Conservation (phyloP, 352 stramenopile genomes). For the Thalassiosira hispida region DNA sequence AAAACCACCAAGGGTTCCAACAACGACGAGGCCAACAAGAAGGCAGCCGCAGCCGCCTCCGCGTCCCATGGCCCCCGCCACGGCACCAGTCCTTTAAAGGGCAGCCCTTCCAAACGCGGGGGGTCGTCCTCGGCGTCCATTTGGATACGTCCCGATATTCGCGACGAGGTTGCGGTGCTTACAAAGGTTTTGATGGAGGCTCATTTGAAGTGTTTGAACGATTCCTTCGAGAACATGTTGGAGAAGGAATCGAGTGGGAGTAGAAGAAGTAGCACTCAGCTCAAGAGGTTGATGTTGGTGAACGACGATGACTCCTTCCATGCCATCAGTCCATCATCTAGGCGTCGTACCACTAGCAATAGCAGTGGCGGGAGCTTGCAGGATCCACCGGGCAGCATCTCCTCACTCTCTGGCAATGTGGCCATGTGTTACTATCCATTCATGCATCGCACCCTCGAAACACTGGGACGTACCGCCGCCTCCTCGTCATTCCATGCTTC, state of each 20-base stretch:
- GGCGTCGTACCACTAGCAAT: not conserved
- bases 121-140: constrained; percentile 5
- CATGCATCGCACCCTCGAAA: constrained; percentile 60
- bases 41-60: not conserved
- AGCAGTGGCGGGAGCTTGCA: not conserved
- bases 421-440: constrained; percentile 52
- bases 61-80: not conserved
- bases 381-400: not conserved
- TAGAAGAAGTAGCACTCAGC: not conserved
- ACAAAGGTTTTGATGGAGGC: constrained; percentile 62
- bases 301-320: constrained; percentile 48
- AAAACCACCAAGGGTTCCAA: constrained; percentile 17
- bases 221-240: constrained; percentile 25
- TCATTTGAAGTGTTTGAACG: constrained; percentile 50
- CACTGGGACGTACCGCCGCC: constrained; percentile 36
- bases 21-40: constrained; percentile 10
- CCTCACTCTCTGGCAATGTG: too few relatives aligned
- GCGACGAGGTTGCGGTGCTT: constrained; percentile 54
- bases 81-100: not conserved
- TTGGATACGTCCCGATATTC: constrained; percentile 58
- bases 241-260: not conserved
- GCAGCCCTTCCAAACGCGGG: not conserved
- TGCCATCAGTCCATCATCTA: not conserved
- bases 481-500: constrained; percentile 34
- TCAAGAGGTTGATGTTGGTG: constrained; percentile 13